Evolutionary conservation across 176 grass and related monocot species (phyloP).

Genomic region (Tillandsia fasciculata): DNA sequence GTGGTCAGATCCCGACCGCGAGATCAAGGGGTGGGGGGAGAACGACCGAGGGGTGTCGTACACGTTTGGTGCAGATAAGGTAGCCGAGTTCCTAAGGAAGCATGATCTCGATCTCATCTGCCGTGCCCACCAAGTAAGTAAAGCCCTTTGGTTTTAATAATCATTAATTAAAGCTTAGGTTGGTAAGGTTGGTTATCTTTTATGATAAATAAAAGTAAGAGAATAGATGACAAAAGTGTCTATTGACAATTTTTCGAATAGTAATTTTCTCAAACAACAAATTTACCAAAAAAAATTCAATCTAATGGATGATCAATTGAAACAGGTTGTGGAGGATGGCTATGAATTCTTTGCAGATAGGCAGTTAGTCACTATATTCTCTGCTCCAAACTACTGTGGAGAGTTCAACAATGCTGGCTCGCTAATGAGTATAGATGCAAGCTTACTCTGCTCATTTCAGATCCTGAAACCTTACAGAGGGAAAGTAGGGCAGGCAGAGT

Average conservation of each 20-base stretch:
- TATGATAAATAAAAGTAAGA: too few relatives aligned
- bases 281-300: background rate
- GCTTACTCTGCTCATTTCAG: conserved; percentile 7
- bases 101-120: conserved; percentile 63
- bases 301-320: background rate
- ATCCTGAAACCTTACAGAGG: conserved; percentile 7
- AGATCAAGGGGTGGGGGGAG: conserved; percentile 35
- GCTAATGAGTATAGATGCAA: conserved; percentile 1
- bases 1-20: conserved; percentile 51
- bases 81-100: conserved; percentile 41
- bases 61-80: conserved; percentile 52
- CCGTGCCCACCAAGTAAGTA: conserved; percentile 48
- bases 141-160: background rate
- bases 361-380: conserved; percentile 7
- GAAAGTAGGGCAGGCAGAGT: background rate
- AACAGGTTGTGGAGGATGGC: conserved; percentile 12
- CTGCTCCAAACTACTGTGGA: conserved; percentile 8
- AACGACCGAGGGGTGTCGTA: conserved; percentile 64
- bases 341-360: conserved; percentile 1
- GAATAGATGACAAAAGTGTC: too few relatives aligned
- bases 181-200: too few relatives aligned
- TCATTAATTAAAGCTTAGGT: background rate
- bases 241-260: too few relatives aligned
- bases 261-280: too few relatives aligned
- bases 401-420: conserved; percentile 8